These are phyloP conservation scores for Claviceps citrina DNA, from an alignment of 2,329 filamentous ascomycete genomes.

Conservation along the genomic window DNA sequence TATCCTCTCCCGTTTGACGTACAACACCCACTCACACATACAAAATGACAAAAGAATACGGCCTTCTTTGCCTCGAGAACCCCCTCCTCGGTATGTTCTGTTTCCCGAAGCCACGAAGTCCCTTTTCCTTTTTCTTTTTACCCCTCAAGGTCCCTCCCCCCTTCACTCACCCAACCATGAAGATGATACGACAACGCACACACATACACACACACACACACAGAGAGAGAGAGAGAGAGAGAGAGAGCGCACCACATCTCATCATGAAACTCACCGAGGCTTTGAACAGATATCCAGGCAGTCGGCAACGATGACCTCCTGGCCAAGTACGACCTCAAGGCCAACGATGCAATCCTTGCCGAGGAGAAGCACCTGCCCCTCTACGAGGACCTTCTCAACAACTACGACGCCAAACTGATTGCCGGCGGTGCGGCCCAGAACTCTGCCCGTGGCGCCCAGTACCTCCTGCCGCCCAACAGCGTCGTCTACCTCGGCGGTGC, in stretches of 20 bases:
- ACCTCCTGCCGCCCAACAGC: constrained; percentile 78
- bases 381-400: constrained; percentile 86
- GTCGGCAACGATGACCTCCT: constrained; percentile 69
- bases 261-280: not conserved
- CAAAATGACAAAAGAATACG: constrained; percentile 66
- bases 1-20: not conserved
- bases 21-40: too few relatives aligned
- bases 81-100: constrained; percentile 66
- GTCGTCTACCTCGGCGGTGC: constrained; percentile 90
- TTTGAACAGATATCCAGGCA: constrained; percentile 68
- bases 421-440: constrained; percentile 95
- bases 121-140: not conserved
- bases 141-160: constrained; percentile 2
- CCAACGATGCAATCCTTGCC: constrained; percentile 94
- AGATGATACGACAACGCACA: too few relatives aligned
- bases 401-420: constrained; percentile 85
- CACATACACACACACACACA: too few relatives aligned
- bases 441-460: constrained; percentile 89
- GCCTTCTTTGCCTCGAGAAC: constrained; percentile 90
- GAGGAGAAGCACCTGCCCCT: constrained; percentile 79
- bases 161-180: not conserved
- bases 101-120: not conserved
- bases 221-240: too few relatives aligned
- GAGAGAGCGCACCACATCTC: not conserved
- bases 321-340: constrained; percentile 83